Base-by-base conservation (phyloP, 2,329 filamentous ascomycete species). In the Aureobasidium leucospermi region DNA sequence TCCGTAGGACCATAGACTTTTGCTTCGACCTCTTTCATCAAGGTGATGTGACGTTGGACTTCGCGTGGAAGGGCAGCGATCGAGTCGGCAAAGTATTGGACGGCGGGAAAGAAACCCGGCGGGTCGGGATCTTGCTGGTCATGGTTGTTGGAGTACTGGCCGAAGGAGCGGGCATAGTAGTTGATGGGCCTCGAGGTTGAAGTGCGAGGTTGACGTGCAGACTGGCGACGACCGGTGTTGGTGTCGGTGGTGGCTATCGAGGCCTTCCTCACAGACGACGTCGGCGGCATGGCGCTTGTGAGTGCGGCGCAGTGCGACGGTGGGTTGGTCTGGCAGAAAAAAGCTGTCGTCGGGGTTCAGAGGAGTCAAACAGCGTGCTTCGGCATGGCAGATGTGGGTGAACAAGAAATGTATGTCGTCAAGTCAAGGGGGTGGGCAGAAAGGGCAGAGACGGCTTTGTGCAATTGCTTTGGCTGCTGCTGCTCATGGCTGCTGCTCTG, bases 1-100 rank as follows among this genome's bases (percentile, higher is more conserved):
- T 94, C 88, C 72, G 96, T 90, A 6, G 94, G 88, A 29, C 85
- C 86, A 74, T 92, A 94, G 64, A 96, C 89, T 76, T 99, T 99
- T 63, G 93, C 93, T 77, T 99, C 94, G 49, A 97, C 94, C 76
- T 99, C 94, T 73, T 96, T 96, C 66, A 99, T 81, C 60, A 97
- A 82, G 36, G 93, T 96, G 67, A 96, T 96, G 74, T 99, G 93
- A 70, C 91, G 87, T 67, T 96, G 90, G 53, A 96, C 89, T 76
- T 99, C 94, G 73, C 92, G 92, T 4, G 94, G 94, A 29, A 99
- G 83, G 41, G 93, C 92, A 55, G 90, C 87, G 70, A 97, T 90
- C 63, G 91, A 87, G 73, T 97, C 92, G 63, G 93, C 89, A 72
- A 99, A 97, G 71, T 85, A 85, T 42, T 82, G 83, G 63, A 88